A percentile compares a stretch with the other conserved stretches of the same genome.
phyloP scores from a whole-genome alignment of 2,329 filamentous ascomycete genomes.

The Ilyonectria destructans region DNA sequence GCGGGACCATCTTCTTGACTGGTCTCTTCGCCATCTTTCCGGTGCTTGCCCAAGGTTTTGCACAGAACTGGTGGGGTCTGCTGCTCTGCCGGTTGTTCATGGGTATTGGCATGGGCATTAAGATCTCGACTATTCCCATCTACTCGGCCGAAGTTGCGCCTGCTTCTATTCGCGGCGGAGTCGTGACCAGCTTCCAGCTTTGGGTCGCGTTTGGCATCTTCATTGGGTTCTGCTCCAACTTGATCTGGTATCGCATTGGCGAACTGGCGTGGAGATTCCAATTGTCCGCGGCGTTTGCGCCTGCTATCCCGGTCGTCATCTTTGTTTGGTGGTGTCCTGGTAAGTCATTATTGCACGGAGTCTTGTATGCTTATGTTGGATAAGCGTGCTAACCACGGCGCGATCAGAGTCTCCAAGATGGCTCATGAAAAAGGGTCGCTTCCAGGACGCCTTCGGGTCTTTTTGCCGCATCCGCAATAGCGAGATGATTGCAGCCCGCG shows the following conservation, averaged over 20 bases:
- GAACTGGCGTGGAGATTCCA: constrained; percentile 74
- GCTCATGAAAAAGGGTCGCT: constrained; percentile 74
- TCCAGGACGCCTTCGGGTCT: constrained; percentile 68
- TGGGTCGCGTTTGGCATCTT: constrained; percentile 72
- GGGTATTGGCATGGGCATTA: constrained; percentile 74
- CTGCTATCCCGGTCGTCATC: constrained; percentile 72
- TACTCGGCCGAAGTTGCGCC: constrained; percentile 68
- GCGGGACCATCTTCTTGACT: constrained; percentile 66
- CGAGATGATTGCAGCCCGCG: constrained; percentile 72
- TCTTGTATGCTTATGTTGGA: neutral
- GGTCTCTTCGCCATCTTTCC: constrained; percentile 71
- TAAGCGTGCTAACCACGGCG: neutral
- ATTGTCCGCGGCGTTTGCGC: constrained; percentile 75
- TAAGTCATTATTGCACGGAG: constrained; percentile 54
- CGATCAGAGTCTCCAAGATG: constrained; percentile 72
- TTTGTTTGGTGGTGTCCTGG: constrained; percentile 72
- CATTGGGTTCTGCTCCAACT: constrained; percentile 76
- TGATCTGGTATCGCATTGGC: constrained; percentile 73
- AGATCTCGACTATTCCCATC: constrained; percentile 64
- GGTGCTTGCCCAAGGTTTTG: constrained; percentile 68
- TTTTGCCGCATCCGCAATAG: constrained; percentile 71
- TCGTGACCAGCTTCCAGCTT: constrained; percentile 68
- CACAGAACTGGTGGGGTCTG: constrained; percentile 68
- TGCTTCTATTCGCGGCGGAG: constrained; percentile 63
- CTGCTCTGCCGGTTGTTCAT: constrained; percentile 61